phyloP scores from a whole-genome alignment of 176 grass and related monocot genomes.

The Pharus latifolius region DNA sequence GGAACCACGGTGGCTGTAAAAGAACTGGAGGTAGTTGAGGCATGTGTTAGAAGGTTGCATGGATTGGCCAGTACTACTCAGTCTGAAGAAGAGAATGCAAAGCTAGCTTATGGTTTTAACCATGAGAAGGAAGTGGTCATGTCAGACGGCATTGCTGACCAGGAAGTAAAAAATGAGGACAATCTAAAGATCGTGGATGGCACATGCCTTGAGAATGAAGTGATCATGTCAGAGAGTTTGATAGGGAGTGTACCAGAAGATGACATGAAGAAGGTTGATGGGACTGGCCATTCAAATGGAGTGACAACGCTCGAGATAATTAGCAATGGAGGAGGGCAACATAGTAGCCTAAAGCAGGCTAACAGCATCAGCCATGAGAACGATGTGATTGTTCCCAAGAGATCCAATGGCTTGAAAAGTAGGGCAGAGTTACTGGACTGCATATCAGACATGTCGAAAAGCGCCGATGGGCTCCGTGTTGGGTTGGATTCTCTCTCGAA shows the following conservation, averaged over 20 bases:
- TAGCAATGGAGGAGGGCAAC: not conserved
- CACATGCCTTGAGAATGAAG: not conserved
- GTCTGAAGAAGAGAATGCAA: conserved; percentile 20
- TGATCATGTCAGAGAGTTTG: not conserved
- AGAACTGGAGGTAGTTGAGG: conserved; percentile 60
- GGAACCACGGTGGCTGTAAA: conserved; percentile 30
- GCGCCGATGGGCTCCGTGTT: not conserved
- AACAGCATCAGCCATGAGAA: not conserved
- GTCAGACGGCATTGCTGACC: not conserved
- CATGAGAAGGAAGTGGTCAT: conserved; percentile 6
- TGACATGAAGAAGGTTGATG: not conserved
- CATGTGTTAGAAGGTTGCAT: conserved; percentile 37
- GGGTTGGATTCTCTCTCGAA: conserved; percentile 53
- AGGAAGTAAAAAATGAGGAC: not conserved
- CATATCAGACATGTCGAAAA: conserved; percentile 36
- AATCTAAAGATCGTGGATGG: not conserved
- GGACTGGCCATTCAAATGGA: not conserved
- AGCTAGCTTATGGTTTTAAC: not conserved
- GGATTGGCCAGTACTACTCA: conserved; percentile 1
- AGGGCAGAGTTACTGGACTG: conserved; percentile 28
- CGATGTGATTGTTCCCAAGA: not conserved
- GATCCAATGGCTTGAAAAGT: not conserved
- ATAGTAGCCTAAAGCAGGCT: not conserved
- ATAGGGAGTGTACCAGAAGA: too few relatives aligned
- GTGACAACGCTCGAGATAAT: not conserved